phyloP scores from a whole-genome alignment of 2,329 filamentous ascomycete genomes.

The Colletotrichum chrysophilum region DNA sequence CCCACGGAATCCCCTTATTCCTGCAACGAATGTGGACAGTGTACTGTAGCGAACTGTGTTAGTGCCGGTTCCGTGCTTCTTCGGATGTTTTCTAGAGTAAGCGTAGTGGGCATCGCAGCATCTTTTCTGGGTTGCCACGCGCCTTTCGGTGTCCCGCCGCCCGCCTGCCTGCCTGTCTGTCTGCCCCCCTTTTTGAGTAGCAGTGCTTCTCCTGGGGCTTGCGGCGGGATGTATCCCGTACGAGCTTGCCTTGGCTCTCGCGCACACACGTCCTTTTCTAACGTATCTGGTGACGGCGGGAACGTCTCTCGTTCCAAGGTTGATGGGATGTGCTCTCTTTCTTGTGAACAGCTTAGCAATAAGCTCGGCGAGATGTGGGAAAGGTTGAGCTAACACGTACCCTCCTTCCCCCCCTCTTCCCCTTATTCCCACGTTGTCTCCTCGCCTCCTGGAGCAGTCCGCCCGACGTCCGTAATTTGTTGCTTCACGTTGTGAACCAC shows the following conservation, averaged over 20 bases:
- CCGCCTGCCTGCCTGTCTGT: neutral
- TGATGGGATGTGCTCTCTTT: neutral
- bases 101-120: neutral
- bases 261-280: neutral
- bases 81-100: neutral
- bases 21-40: neutral
- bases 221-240: neutral
- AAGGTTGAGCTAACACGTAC: neutral
- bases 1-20: neutral
- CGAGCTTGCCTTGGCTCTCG: neutral
- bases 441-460: neutral
- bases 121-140: neutral
- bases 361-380: neutral
- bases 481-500: neutral
- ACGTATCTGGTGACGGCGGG: neutral
- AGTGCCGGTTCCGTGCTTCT: neutral
- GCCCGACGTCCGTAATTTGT: neutral
- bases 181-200: neutral
- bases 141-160: neutral
- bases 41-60: conserved; percentile 1
- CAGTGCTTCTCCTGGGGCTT: neutral
- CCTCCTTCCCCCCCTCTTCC: neutral
- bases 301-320: neutral
- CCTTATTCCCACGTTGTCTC: neutral
- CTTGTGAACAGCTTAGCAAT: neutral